Evolutionary conservation across 1,139 yeast species (phyloP).

Genomic region (Sugiyamaella xylanicola): DNA sequence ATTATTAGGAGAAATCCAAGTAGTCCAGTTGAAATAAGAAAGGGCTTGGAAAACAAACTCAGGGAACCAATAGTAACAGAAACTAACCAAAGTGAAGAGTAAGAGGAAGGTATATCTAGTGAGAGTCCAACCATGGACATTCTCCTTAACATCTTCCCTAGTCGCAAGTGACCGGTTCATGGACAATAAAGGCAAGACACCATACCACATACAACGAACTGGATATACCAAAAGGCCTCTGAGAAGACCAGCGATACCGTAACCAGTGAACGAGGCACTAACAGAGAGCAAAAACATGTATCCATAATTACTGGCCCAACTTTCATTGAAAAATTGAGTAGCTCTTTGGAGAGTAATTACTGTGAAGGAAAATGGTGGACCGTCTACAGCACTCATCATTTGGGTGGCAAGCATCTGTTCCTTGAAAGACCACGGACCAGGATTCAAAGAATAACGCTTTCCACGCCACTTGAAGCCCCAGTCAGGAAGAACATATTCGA

Average conservation of each 20-base stretch:
- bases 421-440: slow-evolving; percentile 67
- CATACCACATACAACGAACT: slow-evolving; percentile 57
- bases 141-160: slow-evolving; percentile 46
- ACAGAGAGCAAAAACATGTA: slow-evolving; percentile 54
- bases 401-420: slow-evolving; percentile 67
- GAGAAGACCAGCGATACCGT: slow-evolving; percentile 57
- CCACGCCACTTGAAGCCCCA: slow-evolving; percentile 49
- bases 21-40: slow-evolving; percentile 61
- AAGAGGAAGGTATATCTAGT: slow-evolving; percentile 51
- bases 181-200: slow-evolving; percentile 55
- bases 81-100: slow-evolving; percentile 44
- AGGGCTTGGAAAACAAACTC: slow-evolving; percentile 53
- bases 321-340: slow-evolving; percentile 36
- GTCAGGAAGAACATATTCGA: slow-evolving; percentile 47
- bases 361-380: slow-evolving; percentile 47
- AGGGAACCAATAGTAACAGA: slow-evolving; percentile 60
- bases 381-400: slow-evolving; percentile 49
- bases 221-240: slow-evolving; percentile 54
- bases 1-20: slow-evolving; percentile 62
- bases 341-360: slow-evolving; percentile 39
- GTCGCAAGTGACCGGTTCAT: slow-evolving; percentile 55
- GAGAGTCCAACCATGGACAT: slow-evolving; percentile 53
- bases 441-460: slow-evolving; percentile 49
- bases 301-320: slow-evolving; percentile 40
- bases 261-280: slow-evolving; percentile 59